phyloP scores from a whole-genome alignment of 768 basidiomycete species.

The Agaricus blazei region DNA sequence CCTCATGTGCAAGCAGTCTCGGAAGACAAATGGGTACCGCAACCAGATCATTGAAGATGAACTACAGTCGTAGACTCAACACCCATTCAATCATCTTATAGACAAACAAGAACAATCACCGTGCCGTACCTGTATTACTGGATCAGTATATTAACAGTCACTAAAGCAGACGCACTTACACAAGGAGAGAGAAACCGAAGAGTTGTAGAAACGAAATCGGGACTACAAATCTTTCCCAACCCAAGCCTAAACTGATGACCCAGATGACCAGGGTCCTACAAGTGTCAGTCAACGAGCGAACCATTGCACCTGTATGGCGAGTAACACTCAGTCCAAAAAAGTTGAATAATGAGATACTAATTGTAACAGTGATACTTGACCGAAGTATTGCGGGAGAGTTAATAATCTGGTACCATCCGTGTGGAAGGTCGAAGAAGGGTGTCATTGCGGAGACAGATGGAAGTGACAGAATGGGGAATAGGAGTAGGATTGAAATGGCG shows the following conservation, averaged over 20 bases:
- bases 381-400: conserved; percentile 67
- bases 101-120: conserved; percentile 33
- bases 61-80: conserved; percentile 35
- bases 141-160: not conserved
- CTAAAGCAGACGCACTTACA: conserved; percentile 49
- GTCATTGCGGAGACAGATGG: conserved; percentile 59
- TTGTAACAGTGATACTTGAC: conserved; percentile 65
- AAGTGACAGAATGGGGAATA: conserved; percentile 77
- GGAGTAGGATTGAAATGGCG: conserved; percentile 66
- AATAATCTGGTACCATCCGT: conserved; percentile 88
- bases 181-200: conserved; percentile 79
- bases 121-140: conserved; percentile 71
- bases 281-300: conserved; percentile 87
- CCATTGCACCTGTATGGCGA: conserved; percentile 89
- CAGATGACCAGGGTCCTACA: conserved; percentile 96
- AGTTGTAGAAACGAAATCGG: conserved; percentile 83
- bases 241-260: conserved; percentile 82
- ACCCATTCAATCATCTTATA: not conserved
- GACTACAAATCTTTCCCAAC: conserved; percentile 85
- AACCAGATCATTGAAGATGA: conserved; percentile 88
- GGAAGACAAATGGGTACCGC: conserved; percentile 57
- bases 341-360: conserved; percentile 80
- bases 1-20: conserved; percentile 27
- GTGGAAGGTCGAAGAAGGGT: conserved; percentile 81
- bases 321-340: conserved; percentile 91